A percentile compares a stretch with the other conserved stretches of the same genome.
Conservation (phyloP, 345 rosid species). For the Melastoma malabathricum region DNA sequence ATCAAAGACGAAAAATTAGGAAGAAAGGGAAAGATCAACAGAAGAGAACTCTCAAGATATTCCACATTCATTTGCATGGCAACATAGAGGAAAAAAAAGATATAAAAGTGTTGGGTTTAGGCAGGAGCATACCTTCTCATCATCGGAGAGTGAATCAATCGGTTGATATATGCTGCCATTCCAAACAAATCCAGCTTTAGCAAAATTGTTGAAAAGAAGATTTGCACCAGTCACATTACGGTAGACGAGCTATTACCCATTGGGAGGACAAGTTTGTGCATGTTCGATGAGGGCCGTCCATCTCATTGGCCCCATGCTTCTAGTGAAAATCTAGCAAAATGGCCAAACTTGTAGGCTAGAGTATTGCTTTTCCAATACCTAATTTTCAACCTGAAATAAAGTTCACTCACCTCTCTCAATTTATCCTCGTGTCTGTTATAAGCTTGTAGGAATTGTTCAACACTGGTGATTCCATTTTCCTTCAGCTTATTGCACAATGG, state of each 20-base stretch:
- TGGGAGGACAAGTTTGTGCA: neutral
- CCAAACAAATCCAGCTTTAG: neutral
- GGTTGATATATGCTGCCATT: neutral
- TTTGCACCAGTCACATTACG: neutral
- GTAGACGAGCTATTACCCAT: neutral
- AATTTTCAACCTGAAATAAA: neutral
- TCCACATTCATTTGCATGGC: too few relatives aligned
- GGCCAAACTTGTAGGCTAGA: neutral
- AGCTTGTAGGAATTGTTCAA: conserved; percentile 60
- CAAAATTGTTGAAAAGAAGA: neutral
- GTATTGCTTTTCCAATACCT: too few relatives aligned
- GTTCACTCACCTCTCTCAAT: neutral
- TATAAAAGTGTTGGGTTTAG: too few relatives aligned
- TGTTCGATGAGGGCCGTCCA: neutral
- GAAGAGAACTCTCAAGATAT: too few relatives aligned
- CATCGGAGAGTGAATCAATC: neutral
- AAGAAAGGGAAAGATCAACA: too few relatives aligned
- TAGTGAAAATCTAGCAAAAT: neutral
- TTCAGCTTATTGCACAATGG: conserved; percentile 59
- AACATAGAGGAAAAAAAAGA: too few relatives aligned
- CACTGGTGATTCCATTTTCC: conserved; percentile 43
- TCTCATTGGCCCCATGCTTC: too few relatives aligned
- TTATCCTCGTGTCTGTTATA: conserved; percentile 33
- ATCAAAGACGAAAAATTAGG: too few relatives aligned
- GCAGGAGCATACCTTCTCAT: too few relatives aligned